Conservation (phyloP, 768 basidiomycete species). For the Mycena kentingensis region DNA sequence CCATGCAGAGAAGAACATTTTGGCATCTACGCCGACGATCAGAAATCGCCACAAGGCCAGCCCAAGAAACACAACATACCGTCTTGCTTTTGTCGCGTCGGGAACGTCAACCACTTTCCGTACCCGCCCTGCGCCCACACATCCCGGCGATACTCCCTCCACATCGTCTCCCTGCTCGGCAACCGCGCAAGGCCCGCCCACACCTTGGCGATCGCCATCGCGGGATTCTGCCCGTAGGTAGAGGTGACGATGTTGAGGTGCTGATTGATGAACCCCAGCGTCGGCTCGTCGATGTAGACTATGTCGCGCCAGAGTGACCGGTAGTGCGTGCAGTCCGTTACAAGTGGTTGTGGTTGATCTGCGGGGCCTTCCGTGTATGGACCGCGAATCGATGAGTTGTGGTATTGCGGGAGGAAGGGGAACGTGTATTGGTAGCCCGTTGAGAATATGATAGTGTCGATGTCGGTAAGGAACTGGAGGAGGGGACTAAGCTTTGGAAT, state of each 20-base stretch:
- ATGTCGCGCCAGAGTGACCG: slow-evolving; percentile 32
- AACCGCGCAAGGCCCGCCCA: slow-evolving; percentile 23
- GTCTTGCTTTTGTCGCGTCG: neutral
- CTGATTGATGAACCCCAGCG: slow-evolving; percentile 29
- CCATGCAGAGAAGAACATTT: slow-evolving; percentile 19
- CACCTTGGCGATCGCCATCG: slow-evolving; percentile 21
- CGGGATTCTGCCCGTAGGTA: slow-evolving; percentile 16
- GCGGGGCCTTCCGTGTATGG: slow-evolving; percentile 11
- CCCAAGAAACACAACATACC: neutral
- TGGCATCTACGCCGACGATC: too few relatives aligned
- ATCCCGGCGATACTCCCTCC: slow-evolving; percentile 18
- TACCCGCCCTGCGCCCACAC: slow-evolving; percentile 19
- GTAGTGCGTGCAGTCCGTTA: slow-evolving; percentile 29
- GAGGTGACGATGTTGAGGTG: slow-evolving; percentile 14
- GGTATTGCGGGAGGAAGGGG: slow-evolving; percentile 34
- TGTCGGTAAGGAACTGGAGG: slow-evolving; percentile 25
- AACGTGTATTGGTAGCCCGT: slow-evolving; percentile 34
- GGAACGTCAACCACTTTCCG: slow-evolving; percentile 14
- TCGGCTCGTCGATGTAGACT: slow-evolving; percentile 36
- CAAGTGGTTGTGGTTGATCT: slow-evolving; percentile 21
- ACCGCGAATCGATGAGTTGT: slow-evolving; percentile 24
- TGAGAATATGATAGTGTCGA: slow-evolving; percentile 33
- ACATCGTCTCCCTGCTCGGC: slow-evolving; percentile 19
- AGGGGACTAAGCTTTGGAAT: neutral
- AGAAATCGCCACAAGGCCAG: neutral